phyloP scores from a whole-genome alignment of 2,329 filamentous ascomycete species.

The Epichloe typhina region DNA sequence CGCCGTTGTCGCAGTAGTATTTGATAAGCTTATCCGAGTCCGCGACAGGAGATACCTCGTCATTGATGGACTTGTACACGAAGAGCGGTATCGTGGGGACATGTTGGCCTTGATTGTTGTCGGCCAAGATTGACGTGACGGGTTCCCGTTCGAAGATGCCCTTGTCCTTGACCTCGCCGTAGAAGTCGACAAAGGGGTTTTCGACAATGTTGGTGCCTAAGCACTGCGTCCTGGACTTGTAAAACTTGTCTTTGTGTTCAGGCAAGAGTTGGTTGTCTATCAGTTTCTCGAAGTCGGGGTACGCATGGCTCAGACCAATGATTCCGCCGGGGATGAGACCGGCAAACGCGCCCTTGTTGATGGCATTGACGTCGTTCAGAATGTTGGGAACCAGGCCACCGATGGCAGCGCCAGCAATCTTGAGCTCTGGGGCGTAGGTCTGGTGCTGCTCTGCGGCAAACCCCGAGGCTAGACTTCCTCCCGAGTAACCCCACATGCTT shows the following conservation, averaged over 20 bases:
- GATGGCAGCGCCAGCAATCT: slow-evolving; percentile 9
- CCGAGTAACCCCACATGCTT: slow-evolving; percentile 29
- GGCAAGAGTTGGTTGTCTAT: slow-evolving; percentile 10
- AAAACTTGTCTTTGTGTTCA: slow-evolving; percentile 1
- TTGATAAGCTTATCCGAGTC: not conserved
- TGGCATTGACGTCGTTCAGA: slow-evolving; percentile 1
- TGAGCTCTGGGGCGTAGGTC: slow-evolving; percentile 12
- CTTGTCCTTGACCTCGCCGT: not conserved
- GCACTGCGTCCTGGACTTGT: not conserved
- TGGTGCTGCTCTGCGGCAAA: slow-evolving; percentile 6
- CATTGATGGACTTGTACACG: not conserved
- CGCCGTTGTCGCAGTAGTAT: slow-evolving; percentile 2
- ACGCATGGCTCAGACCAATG: slow-evolving; percentile 10
- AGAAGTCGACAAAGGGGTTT: not conserved
- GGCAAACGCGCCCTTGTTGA: slow-evolving; percentile 8
- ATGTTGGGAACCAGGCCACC: slow-evolving; percentile 12
- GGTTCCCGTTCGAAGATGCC: not conserved
- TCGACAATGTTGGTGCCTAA: not conserved
- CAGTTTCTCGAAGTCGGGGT: slow-evolving; percentile 5
- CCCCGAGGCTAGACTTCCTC: slow-evolving; percentile 7
- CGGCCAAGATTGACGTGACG: not conserved
- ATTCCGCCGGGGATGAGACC: slow-evolving; percentile 13
- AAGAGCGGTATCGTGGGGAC: slow-evolving; percentile 1
- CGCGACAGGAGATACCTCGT: not conserved
- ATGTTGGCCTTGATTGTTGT: not conserved